Evolutionary conservation across 192 early-diverging fungal species (phyloP), one percentile per base, ranked within the genome.

Genomic region (Backusella mclennaniae): DNA sequence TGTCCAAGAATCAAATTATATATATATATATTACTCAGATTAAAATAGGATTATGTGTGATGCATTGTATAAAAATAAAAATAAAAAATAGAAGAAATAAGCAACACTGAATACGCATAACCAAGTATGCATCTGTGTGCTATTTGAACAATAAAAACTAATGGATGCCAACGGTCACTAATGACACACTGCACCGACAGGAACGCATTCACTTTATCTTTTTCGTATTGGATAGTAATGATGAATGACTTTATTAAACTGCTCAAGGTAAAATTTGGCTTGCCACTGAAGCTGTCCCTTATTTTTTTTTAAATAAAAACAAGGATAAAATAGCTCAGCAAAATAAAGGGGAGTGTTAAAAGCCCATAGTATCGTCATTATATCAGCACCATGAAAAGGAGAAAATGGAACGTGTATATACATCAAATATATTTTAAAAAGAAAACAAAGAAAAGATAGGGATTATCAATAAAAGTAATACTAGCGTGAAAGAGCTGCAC

Each of bases 401-500:
- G 56, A 63, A 29, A 26, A 26, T 19, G 11, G 23, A 59, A 26
- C 23, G 11, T 59, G 53, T 59, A 26, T 26, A 23, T 26, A 26
- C 23, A 59, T 59, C 53, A 23, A 12, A 59, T 26, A 59, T 59
- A 69, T 36, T 68, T 69, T 3, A 21, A 69, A 33, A 63, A 63
- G 9, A 23, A 56, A 56, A 26, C 53, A 56, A 8, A 26, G n/a
- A 56, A 44, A 44, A 44, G 19, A 49, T 49, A 15, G 6, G 6
- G 0, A 26, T 12, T 23, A 63, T 63, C 9, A 63, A 5, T 1
- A 17, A 53, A 53, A 17, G 8, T 53, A 11, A 1, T 2, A 39
- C 26, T 63, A 63, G 12, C 56, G 56, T 66, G 73, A 74, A 63
- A 74, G 53, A 6, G 56, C 23, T 31, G 73, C 35, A 35, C 53